A percentile compares a stretch with the other conserved stretches of the same genome.
Conservation (phyloP, 2,329 filamentous ascomycete genomes). For the Apiospora koreana region DNA sequence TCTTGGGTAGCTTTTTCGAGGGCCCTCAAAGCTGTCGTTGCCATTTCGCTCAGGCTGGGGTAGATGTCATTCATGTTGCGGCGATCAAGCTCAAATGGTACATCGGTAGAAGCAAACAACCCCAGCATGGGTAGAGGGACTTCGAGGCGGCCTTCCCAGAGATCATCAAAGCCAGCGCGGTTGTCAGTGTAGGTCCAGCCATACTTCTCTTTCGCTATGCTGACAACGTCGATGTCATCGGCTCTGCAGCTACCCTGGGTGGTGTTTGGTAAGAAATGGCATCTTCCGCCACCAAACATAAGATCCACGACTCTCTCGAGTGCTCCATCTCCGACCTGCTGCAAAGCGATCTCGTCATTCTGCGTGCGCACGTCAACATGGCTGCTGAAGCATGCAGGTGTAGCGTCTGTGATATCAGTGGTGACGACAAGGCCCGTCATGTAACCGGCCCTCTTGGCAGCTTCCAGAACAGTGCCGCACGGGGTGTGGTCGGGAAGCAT, state of each 20-base stretch:
- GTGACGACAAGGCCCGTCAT: slow-evolving; percentile 93
- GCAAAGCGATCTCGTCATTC: slow-evolving; percentile 88
- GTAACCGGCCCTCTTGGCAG: slow-evolving; percentile 89
- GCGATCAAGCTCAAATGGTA: slow-evolving; percentile 93
- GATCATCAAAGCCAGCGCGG: slow-evolving; percentile 72
- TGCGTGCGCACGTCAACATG: slow-evolving; percentile 80
- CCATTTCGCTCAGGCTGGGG: slow-evolving; percentile 90
- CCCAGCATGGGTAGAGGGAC: slow-evolving; percentile 82
- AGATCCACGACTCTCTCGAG: slow-evolving; percentile 87
- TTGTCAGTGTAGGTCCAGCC: slow-evolving; percentile 79
- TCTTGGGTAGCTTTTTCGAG: slow-evolving; percentile 80
- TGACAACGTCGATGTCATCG: slow-evolving; percentile 76
- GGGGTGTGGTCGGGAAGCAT: slow-evolving; percentile 82
- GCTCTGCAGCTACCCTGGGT: slow-evolving; percentile 78
- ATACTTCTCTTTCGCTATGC: slow-evolving; percentile 70
- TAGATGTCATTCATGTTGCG: slow-evolving; percentile 76
- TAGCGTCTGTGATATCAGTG: slow-evolving; percentile 92
- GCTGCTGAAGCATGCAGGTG: slow-evolving; percentile 90
- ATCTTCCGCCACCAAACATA: slow-evolving; percentile 89
- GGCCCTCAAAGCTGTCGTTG: slow-evolving; percentile 75
- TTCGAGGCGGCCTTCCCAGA: slow-evolving; percentile 63
- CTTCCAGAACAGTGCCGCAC: slow-evolving; percentile 91
- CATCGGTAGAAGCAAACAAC: slow-evolving; percentile 78
- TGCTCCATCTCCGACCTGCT: slow-evolving; percentile 86
- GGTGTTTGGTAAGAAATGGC: slow-evolving; percentile 86